Base-by-base conservation (phyloP, 192 early-diverging fungal genomes). In the Backusella liffmaniae region DNA sequence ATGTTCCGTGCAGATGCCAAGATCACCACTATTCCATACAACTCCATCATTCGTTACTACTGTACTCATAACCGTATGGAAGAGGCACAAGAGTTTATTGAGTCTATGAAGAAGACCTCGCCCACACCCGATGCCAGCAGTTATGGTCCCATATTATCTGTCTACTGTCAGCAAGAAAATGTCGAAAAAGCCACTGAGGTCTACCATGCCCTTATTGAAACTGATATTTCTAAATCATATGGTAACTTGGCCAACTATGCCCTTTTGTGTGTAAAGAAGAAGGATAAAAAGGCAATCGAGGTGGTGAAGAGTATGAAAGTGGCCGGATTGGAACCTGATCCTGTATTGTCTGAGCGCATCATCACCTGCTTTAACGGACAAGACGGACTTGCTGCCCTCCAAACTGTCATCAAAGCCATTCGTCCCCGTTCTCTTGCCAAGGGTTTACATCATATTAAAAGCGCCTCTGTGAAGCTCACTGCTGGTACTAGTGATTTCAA, bases 171-270 rank as follows among this genome's bases (percentile, higher is more conserved):
- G 30, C 13, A 34, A 7, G 16, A 56, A 34, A 26, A 67, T 15
- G 36, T 79, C 9, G 72, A 73, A 16, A 21, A 72, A 2, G 78
- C 78, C n/a, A 70, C 73, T 9, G 29, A 66, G n/a, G 34, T 77
- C 36, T 83, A 83, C 66, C 3, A 69, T 21, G 35, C 73, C 26
- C 44, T 83, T 67, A 29, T 74, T 35, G 65, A 72, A 66, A 77
- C 70, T 1, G 82, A 83, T 36, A 70, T 83, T 42, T 71, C 72
- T 10, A 79, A 79, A 35, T 44, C 76, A 0, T 83, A 83, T 65
- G 76, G 79, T 62, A 83, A 79, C 44, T 68, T 83, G 13, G 76
- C 82, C 10, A 75, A 62, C 23, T 83, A 83, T 36, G 72, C 76
- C 4, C 49, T 77, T 23, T 73, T 83, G 9, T 83, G 79, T 41